Conservation (phyloP, 2,329 filamentous ascomycete genomes). For the Xylaria polymorpha region DNA sequence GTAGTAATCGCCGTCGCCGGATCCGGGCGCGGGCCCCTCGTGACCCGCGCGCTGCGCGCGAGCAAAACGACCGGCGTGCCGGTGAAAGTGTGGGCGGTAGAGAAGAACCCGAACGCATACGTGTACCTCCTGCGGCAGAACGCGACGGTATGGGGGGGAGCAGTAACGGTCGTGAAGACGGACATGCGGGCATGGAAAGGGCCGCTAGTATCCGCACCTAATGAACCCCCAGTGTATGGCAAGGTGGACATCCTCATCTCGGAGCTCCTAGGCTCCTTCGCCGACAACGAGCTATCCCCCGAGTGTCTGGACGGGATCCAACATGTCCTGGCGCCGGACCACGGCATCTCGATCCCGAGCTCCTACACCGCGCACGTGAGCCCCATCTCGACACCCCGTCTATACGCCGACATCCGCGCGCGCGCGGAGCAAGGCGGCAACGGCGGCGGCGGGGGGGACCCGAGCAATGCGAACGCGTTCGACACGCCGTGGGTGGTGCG, state of each 20-base stretch:
- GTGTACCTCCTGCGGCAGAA: constrained; percentile 92
- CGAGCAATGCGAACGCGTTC: constrained; percentile 73
- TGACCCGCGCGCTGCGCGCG: constrained; percentile 86
- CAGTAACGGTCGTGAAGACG: constrained; percentile 89
- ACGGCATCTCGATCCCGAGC: constrained; percentile 92
- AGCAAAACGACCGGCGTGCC: constrained; percentile 79
- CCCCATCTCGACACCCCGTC: constrained; percentile 88
- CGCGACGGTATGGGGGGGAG: constrained; percentile 79
- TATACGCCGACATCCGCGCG: constrained; percentile 81
- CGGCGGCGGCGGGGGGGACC: no score
- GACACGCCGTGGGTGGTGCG: constrained; percentile 96
- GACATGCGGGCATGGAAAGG: constrained; percentile 98
- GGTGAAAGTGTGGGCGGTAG: constrained; percentile 90
- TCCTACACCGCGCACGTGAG: constrained; percentile 94
- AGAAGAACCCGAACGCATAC: constrained; percentile 98
- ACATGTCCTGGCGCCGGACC: constrained; percentile 78
- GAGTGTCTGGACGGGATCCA: constrained; percentile 97
- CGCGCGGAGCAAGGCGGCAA: constrained; percentile 64
- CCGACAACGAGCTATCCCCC: constrained; percentile 95
- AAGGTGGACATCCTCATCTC: constrained; percentile 94
- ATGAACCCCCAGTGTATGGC: constrained; percentile 56
- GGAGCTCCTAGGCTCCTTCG: constrained; percentile 94
- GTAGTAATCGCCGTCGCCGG: constrained; percentile 93
- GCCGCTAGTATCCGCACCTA: constrained; percentile 65
- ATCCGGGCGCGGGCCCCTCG: constrained; percentile 90